Evolutionary conservation across 2,329 filamentous ascomycete species (phyloP).

Genomic region (Colletotrichum lupini): DNA sequence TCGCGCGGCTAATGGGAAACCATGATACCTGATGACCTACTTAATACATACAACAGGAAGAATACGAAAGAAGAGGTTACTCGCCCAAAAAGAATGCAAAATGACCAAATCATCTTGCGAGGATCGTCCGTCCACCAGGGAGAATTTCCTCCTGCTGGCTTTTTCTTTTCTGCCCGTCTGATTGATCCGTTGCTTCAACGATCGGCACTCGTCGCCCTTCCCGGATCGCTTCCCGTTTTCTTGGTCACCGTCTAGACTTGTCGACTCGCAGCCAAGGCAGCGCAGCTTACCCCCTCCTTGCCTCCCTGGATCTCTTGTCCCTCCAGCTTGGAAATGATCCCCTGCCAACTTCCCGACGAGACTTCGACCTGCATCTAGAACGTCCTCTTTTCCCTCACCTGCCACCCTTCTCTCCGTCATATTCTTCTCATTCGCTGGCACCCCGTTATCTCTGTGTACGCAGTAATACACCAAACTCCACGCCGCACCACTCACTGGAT

Average conservation of each 20-base stretch:
- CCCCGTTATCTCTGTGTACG: slow-evolving; percentile 10
- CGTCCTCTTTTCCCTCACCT: neutral
- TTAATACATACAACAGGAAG: neutral
- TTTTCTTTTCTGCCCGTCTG: neutral
- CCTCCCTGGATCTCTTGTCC: neutral
- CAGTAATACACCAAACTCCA: neutral
- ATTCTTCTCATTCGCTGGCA: slow-evolving; percentile 9
- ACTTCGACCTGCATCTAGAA: slow-evolving; percentile 30
- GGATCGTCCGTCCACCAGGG: neutral
- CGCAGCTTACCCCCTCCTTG: slow-evolving; percentile 4
- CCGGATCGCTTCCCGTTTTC: neutral
- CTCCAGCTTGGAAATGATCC: neutral
- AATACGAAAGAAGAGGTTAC: neutral
- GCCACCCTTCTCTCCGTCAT: neutral
- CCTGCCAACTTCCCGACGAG: slow-evolving; percentile 16
- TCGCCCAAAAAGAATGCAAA: neutral
- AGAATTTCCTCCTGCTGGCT: neutral
- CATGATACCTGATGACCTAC: neutral
- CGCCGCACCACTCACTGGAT: neutral
- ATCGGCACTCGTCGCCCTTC: slow-evolving; percentile 17
- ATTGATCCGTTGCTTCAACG: slow-evolving; percentile 13
- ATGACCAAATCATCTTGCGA: slow-evolving; percentile 13
- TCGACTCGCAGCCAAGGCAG: neutral
- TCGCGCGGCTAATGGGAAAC: neutral
- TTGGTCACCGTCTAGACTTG: slow-evolving; percentile 8